Base-by-base conservation (phyloP, 352 stramenopile species). In the Phytophthora sp. region DNA sequence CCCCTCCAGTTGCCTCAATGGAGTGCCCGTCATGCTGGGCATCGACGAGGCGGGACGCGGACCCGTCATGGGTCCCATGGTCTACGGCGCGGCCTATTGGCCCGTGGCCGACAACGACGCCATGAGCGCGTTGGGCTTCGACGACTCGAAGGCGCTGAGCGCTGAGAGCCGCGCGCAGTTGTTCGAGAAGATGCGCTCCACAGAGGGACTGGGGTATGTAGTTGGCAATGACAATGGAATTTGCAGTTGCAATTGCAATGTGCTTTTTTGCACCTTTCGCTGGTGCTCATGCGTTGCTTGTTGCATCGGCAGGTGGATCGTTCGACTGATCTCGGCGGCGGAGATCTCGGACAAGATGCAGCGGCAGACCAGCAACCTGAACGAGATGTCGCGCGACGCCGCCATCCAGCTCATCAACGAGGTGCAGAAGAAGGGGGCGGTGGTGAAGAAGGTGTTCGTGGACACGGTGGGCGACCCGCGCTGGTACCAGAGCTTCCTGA, bases 291-390 rank as follows among this genome's bases (percentile, higher is more conserved):
- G 8, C n/a, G 28, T 32, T 43, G 35, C 2, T 18, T 21, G 15
- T 21, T 61, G 13, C 15, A 32, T 34, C 50, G 52, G 28, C 35
- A 97, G 94, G 37, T 98, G 93, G 82, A 92, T 95, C 28, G 76
- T 97, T 49, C 82, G 94, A 13, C 71, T 97, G 6, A 89, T 99
- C 58, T 88, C 93, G 21, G 94, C 96, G 3, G 85, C 82, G 13
- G 91, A 98, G 72, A 98, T 99, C 67, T 98, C 91, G 20, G 74
- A 96, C 62, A 97, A 98, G 62, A 98, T 98, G 95, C 79, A 98
- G 56, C 87, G 89, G 4, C 78, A 93, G 50, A 92, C 79, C 24
- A 87, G 87, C 64, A 95, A 94, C 42, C 72, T 98, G 44, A 99
- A 98, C 81, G 89, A 97, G 49, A 97, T 98, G 66, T 96, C 82